Base-by-base conservation (phyloP, 1,139 yeast species). In the Debaryomycetaceae sp. region DNA sequence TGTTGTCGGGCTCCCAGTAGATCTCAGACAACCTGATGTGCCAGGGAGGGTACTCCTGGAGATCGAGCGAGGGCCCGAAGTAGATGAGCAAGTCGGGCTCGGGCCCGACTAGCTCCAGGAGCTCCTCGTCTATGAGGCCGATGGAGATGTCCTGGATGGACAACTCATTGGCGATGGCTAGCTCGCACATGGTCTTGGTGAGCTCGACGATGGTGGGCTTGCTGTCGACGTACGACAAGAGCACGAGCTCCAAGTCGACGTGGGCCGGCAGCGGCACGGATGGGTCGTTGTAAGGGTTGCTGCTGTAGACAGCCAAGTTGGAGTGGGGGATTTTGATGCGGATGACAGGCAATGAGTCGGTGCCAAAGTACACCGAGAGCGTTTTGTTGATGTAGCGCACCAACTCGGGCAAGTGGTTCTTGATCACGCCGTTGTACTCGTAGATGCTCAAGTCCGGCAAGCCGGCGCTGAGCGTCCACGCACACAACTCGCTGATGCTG, bases 21-120 rank as follows among this genome's bases (percentile, higher is more conserved):
- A 93, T 81, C 59, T 93, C 99, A 7, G 91, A 79, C 46, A 95
- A 77, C 49, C 99, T 76, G 37, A 90, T 81, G 59, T 93, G 98
- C 99, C 99, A 93, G 24, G 99, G 99, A 17, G 99, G 98, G 63
- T 85, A 95, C 31, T 96, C 97, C 63, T 90, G 96, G 43, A 95
- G 75, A 60, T 90, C 95, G 51, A 93, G 72, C 14, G 73, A 72
- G 7, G 97, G 96, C n/a, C 90, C 89, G 64, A 93, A 93, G 45
- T 87, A 70, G 37, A 95, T 73, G 43, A 93, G 72, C 51, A 93
- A 72, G 60, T 95, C 99, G 0, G 99, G 99, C 62, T 95, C 99
- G 9, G 76, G 78, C 3, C 97, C 93, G 24, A 90, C 95, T 45
- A 89, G 71, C 54, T 83, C 88, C 34, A 76, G 71, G 52, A 89